phyloP scores from a whole-genome alignment of 2,329 filamentous ascomycete species.

The Penicillium sclerotigenum region DNA sequence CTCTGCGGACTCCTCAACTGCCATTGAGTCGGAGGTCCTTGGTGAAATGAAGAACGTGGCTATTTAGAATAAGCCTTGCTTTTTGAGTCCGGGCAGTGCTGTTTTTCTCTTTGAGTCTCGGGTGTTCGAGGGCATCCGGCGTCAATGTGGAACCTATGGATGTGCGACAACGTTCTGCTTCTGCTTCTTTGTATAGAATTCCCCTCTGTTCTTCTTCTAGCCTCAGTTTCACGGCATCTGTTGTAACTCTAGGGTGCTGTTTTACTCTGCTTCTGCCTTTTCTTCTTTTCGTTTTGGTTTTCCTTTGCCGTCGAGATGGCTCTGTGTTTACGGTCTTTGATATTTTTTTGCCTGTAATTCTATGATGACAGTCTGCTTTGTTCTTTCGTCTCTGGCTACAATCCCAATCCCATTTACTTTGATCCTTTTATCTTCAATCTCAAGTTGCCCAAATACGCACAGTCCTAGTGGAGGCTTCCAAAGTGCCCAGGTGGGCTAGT shows the following conservation, averaged over 20 bases:
- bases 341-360: conserved; percentile 33
- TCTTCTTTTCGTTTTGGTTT: conserved; percentile 12
- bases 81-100: conserved; percentile 10
- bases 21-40: conserved; percentile 39
- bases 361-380: conserved; percentile 32
- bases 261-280: conserved; percentile 5
- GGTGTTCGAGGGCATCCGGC: conserved; percentile 18
- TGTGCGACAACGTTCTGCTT: conserved; percentile 21
- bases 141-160: conserved; percentile 1
- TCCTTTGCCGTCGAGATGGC: conserved; percentile 15
- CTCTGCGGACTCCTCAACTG: conserved; percentile 27
- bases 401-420: conserved; percentile 17
- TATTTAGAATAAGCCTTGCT: conserved; percentile 37
- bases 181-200: conserved; percentile 35
- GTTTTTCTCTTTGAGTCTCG: conserved; percentile 7
- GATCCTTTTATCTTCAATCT: background rate
- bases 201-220: conserved; percentile 21
- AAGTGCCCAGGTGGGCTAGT: background rate
- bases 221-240: conserved; percentile 26
- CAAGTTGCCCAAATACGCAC: background rate
- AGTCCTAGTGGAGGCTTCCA: background rate
- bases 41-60: conserved; percentile 50
- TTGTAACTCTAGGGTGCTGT: conserved; percentile 28
- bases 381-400: conserved; percentile 15
- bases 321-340: conserved; percentile 23